phyloP scores from a whole-genome alignment of 306 rosid genomes.

The Inga laurina region DNA sequence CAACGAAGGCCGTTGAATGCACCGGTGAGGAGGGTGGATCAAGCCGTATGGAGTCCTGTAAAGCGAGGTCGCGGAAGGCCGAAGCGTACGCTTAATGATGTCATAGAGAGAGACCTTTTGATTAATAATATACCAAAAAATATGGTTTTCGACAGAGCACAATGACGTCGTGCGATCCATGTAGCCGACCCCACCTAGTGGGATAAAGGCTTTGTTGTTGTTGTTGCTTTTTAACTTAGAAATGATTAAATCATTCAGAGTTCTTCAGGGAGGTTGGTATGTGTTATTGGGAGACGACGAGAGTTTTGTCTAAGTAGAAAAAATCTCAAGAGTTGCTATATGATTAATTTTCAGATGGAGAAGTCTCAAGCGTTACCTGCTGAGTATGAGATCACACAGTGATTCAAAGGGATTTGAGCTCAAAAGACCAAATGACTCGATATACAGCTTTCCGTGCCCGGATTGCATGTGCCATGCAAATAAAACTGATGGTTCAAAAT shows the following conservation, averaged over 20 bases:
- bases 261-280: slow-evolving; percentile 22
- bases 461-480: slow-evolving; percentile 91
- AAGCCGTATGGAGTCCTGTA: too few relatives aligned
- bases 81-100: too few relatives aligned
- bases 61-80: too few relatives aligned
- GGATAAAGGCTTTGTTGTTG: too few relatives aligned
- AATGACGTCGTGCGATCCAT: too few relatives aligned
- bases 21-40: too few relatives aligned
- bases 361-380: slow-evolving; percentile 84
- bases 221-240: too few relatives aligned
- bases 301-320: neutral
- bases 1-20: too few relatives aligned
- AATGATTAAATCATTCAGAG: slow-evolving; percentile 2
- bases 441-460: slow-evolving; percentile 96
- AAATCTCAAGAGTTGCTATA: slow-evolving; percentile 27
- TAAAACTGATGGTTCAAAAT: slow-evolving; percentile 61
- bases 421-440: slow-evolving; percentile 86
- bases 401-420: slow-evolving; percentile 92
- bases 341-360: slow-evolving; percentile 69
- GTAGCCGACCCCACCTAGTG: too few relatives aligned
- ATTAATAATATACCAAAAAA: too few relatives aligned
- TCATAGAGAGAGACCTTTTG: too few relatives aligned
- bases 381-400: slow-evolving; percentile 79
- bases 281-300: neutral
- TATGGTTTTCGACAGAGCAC: too few relatives aligned